phyloP scores from a whole-genome alignment of 768 basidiomycete species.

The Boletus eberwhitei region DNA sequence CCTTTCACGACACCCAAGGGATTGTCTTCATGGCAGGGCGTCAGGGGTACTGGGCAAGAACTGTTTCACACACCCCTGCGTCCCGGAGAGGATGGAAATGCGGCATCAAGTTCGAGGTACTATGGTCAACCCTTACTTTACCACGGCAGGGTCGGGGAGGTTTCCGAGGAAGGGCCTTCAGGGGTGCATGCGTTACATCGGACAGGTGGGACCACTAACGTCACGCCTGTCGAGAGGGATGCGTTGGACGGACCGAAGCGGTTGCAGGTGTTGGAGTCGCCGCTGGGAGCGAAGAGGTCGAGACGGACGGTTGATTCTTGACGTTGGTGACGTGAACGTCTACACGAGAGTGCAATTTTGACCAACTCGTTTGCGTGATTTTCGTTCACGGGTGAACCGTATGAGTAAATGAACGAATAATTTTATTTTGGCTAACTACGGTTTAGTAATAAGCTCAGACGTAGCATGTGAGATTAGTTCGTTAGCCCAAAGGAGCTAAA shows the following conservation, averaged over 20 bases:
- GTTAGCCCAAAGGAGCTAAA: too few species aligned
- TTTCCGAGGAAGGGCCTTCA: conserved; percentile 17
- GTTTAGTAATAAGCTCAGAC: too few species aligned
- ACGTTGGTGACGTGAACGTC: not conserved
- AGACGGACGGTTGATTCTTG: conserved; percentile 18
- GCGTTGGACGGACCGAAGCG: conserved; percentile 15
- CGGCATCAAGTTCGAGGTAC: conserved; percentile 5
- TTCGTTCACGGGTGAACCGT: not conserved
- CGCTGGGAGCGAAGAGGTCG: conserved; percentile 27
- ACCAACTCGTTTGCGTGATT: not conserved
- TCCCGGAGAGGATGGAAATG: conserved; percentile 21
- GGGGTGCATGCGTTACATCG: conserved; percentile 16
- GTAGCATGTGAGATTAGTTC: too few species aligned
- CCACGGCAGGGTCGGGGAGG: conserved; percentile 21
- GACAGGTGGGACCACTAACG: conserved; percentile 34
- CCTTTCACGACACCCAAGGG: conserved; percentile 63
- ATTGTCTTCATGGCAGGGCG: conserved; percentile 13
- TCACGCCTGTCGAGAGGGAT: conserved; percentile 52
- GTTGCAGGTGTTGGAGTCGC: conserved; percentile 28
- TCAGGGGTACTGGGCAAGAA: conserved; percentile 37
- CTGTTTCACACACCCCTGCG: conserved; percentile 55
- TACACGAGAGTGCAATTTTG: not conserved
- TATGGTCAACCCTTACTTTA: conserved; percentile 4
- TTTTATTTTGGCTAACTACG: too few species aligned
- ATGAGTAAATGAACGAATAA: too few species aligned